Base-by-base conservation (phyloP, 129 eudicot species). In the Tagetes erecta region DNA sequence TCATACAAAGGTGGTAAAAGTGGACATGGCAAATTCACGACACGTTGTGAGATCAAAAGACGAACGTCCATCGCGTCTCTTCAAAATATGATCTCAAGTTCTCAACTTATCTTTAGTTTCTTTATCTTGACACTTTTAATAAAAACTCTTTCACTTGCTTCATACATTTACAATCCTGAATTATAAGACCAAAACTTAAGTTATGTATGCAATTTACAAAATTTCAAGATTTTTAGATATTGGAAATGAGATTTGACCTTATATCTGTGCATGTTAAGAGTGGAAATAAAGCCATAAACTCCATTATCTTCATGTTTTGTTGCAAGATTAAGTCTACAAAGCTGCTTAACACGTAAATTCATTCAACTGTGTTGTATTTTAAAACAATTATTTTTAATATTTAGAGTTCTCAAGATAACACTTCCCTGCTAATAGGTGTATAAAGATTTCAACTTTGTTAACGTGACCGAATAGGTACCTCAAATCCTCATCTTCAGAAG, bases 11-110 rank as follows among this genome's bases (percentile, higher is more conserved):
- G 97, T 20, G 98, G 98, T 74, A 94, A 78, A 62, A 94, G 96
- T 84, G 86, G 96, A 46, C 96, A 93, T 64, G 97, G 97, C 40
- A 88, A 85, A 88, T 94, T 94, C 30, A 82, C 88, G 36, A 94
- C 87, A 42, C 89, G 89, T 82, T 85, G 98, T 8, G 97, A 90
- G 67, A 91, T 86, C 80, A 90, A 11, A 59, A 94, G 84, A 55
- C 98, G 93, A 10, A 94, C 91, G 79, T 85, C 80, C 4, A 46
- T 71, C 2, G 91, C 82, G 62, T 84, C 77, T 86, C 88, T 62
- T 74, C 93, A 58, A 94, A 39, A 63, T 83, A 63, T 52, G 83
- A 75, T 47, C 72, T 68, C 73, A 88, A 73, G 83, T 72, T 47
- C 72, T 68, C 73, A 88, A 73, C 27, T 82, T 78, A 45, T 55